Evolutionary conservation across 768 basidiomycete genomes (phyloP).

Genomic region (Pisolithus albus): DNA sequence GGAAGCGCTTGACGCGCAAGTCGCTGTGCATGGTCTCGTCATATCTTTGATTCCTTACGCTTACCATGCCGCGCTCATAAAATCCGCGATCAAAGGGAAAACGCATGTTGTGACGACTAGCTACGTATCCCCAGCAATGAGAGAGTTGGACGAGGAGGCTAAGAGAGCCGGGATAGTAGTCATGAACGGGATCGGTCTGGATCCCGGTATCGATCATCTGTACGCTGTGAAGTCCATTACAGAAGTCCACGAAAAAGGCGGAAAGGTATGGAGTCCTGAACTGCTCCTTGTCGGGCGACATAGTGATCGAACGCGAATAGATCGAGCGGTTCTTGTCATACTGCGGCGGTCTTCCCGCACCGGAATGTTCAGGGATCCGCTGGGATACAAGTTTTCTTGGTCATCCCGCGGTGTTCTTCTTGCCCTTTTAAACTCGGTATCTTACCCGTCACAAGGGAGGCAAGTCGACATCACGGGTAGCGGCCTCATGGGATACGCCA

Average conservation of each 20-base stretch:
- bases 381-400: slow-evolving; percentile 99
- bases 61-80: slow-evolving; percentile 82
- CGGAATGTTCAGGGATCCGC: slow-evolving; percentile 84
- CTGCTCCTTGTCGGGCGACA: background rate
- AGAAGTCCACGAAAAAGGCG: slow-evolving; percentile 91
- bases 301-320: slow-evolving; percentile 30
- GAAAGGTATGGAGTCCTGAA: slow-evolving; percentile 53
- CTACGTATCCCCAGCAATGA: slow-evolving; percentile 90
- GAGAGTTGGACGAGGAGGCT: slow-evolving; percentile 71
- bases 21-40: slow-evolving; percentile 86
- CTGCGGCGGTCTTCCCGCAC: slow-evolving; percentile 94
- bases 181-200: slow-evolving; percentile 96
- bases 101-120: slow-evolving; percentile 94
- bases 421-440: slow-evolving; percentile 86
- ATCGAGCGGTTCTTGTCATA: slow-evolving; percentile 89
- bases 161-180: slow-evolving; percentile 88
- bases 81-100: slow-evolving; percentile 75
- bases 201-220: slow-evolving; percentile 91
- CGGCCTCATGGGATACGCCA: slow-evolving; percentile 85
- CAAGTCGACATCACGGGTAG: slow-evolving; percentile 62
- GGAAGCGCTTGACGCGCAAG: slow-evolving; percentile 74
- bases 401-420: slow-evolving; percentile 93
- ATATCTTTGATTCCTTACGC: slow-evolving; percentile 97
- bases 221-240: slow-evolving; percentile 92
- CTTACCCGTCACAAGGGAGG: slow-evolving; percentile 65